Evolutionary conservation across 768 basidiomycete genomes (phyloP).

Genomic region (Ephemerocybe angulata): DNA sequence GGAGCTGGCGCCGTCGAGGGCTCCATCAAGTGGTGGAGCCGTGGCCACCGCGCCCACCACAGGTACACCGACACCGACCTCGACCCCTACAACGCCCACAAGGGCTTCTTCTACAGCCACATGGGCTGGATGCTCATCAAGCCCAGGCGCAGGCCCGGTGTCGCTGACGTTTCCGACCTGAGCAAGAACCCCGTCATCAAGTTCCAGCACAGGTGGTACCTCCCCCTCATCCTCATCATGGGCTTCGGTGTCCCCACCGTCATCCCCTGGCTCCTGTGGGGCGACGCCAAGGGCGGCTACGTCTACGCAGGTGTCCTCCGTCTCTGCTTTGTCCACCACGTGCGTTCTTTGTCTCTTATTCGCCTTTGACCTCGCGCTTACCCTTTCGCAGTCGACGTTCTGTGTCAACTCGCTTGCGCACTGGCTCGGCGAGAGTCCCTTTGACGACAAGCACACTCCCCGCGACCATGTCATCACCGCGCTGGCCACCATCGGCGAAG

Average conservation of each 20-base stretch:
- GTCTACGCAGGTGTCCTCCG: conserved; percentile 80
- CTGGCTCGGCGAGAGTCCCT: conserved; percentile 90
- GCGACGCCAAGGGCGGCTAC: conserved; percentile 82
- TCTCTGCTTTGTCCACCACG: conserved; percentile 84
- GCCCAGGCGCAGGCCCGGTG: conserved; percentile 84
- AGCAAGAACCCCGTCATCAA: conserved; percentile 73
- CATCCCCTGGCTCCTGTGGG: conserved; percentile 79
- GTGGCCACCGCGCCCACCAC: conserved; percentile 96
- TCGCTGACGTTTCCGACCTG: conserved; percentile 86
- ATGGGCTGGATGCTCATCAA: conserved; percentile 93
- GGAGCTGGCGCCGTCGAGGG: conserved; percentile 95
- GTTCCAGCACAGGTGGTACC: conserved; percentile 87
- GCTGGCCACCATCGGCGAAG: conserved; percentile 88
- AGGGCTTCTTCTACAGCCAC: conserved; percentile 83
- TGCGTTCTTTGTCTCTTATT: conserved; percentile 33
- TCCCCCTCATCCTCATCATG: conserved; percentile 65
- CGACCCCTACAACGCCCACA: conserved; percentile 92
- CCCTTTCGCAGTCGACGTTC: conserved; percentile 73
- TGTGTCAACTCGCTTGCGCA: conserved; percentile 97
- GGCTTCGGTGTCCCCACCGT: conserved; percentile 71
- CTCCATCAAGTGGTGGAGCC: conserved; percentile 98
- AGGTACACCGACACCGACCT: conserved; percentile 96
- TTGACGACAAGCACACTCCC: conserved; percentile 94
- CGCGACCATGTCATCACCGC: conserved; percentile 88
- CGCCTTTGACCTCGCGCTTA: conserved; percentile 3